Evolutionary conservation across 192 early-diverging fungal genomes (phyloP), one percentile per base, ranked within the genome.

Genomic region (Backusella mclennaniae): DNA sequence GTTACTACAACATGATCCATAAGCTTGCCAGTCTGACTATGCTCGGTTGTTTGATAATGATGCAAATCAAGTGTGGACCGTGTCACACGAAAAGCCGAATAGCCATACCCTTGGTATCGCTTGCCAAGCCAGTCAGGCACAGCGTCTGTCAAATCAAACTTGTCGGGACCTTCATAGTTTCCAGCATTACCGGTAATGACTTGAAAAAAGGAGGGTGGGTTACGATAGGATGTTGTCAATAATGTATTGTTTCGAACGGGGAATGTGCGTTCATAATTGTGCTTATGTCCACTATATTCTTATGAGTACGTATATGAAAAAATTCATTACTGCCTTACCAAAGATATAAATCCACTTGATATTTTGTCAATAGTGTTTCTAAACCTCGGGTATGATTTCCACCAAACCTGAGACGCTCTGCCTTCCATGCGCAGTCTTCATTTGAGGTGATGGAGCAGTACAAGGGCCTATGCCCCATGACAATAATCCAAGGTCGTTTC

Each of bases 231-330:
- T 19, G 33, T 69, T 23, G 72, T 63, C 8, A 73, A 29, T 0
- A 63, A 19, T 7, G 49, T 17, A 17, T 73, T 67, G 1, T 79
- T 79, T 33, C 17, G n/a, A 2, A 79, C 69, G 0, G 78, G 73
- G 41, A 44, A 79, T 0, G 78, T 79, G 39, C 78, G 66, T 26
- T 79, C 78, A 39, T 74, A 79, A 29, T 75, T 39, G 17, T 79
- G 78, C 35, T 73, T 67, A 73, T 79, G 78, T 1, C 78, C 78
- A n/a, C 78, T 73, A 23, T 14, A 12, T 8, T n/a, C 6, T 8
- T 8, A 21, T 9, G 6, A 26, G 53, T 7, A 7, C 23, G 0
- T 21, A 11, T 21, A 26, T 21, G 7, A 23, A 21, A 7, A 53
- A 53, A 56, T 21, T 6, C 19, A 11, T 9, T 12, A 9, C 7